Evolutionary conservation across 73 alveolate species (phyloP), one percentile per base, ranked within the genome.

Genomic region (Symbiodinium natans): DNA sequence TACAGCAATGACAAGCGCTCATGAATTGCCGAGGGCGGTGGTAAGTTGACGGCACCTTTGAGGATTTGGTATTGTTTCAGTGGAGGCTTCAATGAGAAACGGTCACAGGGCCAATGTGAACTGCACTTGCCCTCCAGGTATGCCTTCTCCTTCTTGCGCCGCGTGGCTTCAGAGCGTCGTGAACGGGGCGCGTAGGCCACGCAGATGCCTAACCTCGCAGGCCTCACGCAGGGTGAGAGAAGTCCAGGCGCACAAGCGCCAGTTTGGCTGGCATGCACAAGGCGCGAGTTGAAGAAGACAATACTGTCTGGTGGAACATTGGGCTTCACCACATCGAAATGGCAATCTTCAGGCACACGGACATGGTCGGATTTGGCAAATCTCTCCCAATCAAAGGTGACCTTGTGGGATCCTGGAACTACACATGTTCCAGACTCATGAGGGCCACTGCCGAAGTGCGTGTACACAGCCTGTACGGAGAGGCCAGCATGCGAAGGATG

Each of bases 51-150:
- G 8, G 84, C 94, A 33, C 94, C 94, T 54, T 87, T 54, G 27
- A 87, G 94, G 21, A 87, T 36, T 29, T 87, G 94, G 43, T 52
- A 87, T 17, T 80, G 63, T 31, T 87, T 87, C 56, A 56, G 23
- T 21, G 97, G 97, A 68, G 97, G 88, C 88, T 90, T 90, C 97
- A 90, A 33, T 25, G 97, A 39, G 34, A 90, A 90, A 29, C 54
- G 46, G 80, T 90, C 97, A 41, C 97, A 90, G 33, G 97, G 97
- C 97, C 97, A 90, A n/a, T 90, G 97, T 10, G 88, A 27, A 41
- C 97, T 90, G 97, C 97, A 90, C 56, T 90, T 63, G 77, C 97
- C 97, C 87, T 73, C 73, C 87, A 90, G 87, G 83, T 90, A 90
- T n/a, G 97, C 97, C 74, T 56, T 87, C 84, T 87, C 97, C 54